Percentiles rank a stretch among this genome's conserved stretches.
These are phyloP conservation scores for Claviceps digitariae DNA, from an alignment of 2,329 filamentous ascomycete species.

Conservation along the genomic window DNA sequence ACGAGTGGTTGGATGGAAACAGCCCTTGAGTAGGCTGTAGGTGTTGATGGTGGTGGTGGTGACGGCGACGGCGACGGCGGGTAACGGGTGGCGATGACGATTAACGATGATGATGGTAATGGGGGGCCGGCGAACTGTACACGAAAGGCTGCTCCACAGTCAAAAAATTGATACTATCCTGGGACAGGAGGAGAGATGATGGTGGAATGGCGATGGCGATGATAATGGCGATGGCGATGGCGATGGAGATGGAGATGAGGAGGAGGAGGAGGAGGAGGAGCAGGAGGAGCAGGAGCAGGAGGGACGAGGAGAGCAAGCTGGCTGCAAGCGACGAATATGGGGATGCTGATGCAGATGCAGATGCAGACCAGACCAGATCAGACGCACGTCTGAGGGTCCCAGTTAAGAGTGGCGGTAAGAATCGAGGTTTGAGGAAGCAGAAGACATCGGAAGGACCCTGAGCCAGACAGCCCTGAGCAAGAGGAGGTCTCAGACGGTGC, in stretches of 20 bases:
- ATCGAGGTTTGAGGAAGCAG: not conserved
- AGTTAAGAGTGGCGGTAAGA: not conserved
- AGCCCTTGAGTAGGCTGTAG: not conserved
- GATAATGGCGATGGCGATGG: not conserved
- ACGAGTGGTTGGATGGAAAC: not conserved
- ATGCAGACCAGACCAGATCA: too few species aligned
- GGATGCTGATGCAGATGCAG: not conserved
- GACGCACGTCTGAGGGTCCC: not conserved
- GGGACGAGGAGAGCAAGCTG: not conserved
- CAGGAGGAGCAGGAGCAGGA: not conserved
- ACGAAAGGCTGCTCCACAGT: not conserved
- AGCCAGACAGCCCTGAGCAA: not conserved
- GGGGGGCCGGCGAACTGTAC: not conserved
- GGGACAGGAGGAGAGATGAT: not conserved
- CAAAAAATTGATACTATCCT: not conserved
- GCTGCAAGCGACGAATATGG: not conserved
- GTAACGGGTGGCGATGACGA: not conserved
- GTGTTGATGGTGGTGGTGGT: not conserved
- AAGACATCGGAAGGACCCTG: not conserved
- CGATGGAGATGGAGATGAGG: not conserved
- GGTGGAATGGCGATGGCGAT: not conserved
- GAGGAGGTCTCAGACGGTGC: not conserved
- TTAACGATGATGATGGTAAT: not conserved
- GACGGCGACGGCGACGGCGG: not conserved
- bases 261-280: not conserved